Percentiles rank a stretch among this genome's conserved stretches.
Evolutionary conservation across 805 yeast genomes (phyloP).

Genomic region (Myxozyma neotropica): DNA sequence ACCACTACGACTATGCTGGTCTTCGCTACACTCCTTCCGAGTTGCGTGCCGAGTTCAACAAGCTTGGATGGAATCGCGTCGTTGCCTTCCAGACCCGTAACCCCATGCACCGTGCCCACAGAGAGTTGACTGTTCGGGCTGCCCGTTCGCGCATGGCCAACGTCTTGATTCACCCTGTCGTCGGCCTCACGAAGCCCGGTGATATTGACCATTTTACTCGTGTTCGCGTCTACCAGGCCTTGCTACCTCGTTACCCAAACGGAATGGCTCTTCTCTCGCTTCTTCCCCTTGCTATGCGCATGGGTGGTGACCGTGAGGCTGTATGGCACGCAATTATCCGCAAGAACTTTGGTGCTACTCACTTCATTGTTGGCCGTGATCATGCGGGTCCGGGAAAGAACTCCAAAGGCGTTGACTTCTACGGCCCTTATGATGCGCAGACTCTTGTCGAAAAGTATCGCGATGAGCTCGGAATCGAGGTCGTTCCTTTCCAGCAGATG

Average conservation of each 20-base stretch:
- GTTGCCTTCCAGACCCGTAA: constrained; percentile 98
- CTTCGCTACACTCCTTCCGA: constrained; percentile 89
- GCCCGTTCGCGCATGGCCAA: constrained; percentile 90
- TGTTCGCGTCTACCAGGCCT: constrained; percentile 91
- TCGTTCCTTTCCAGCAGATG: constrained; percentile 96
- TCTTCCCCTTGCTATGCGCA: constrained; percentile 95
- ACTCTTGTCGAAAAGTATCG: constrained; percentile 74
- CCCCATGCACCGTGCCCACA: constrained; percentile 98
- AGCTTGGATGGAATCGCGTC: constrained; percentile 81
- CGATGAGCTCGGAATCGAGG: constrained; percentile 80
- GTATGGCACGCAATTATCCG: constrained; percentile 98
- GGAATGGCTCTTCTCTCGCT: constrained; percentile 89
- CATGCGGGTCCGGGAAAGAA: constrained; percentile 95
- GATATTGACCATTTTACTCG: constrained; percentile 98
- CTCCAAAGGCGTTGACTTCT: constrained; percentile 90
- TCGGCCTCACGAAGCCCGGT: constrained; percentile 95
- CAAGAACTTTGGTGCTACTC: constrained; percentile 95
- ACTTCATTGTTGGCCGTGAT: constrained; percentile 96
- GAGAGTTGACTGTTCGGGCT: constrained; percentile 94
- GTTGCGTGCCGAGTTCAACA: constrained; percentile 78
- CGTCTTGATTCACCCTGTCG: constrained; percentile 93
- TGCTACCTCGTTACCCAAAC: constrained; percentile 88
- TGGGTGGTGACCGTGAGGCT: constrained; percentile 99
- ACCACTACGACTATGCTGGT: constrained; percentile 87
- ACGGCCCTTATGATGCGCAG: constrained; percentile 97